These are phyloP conservation scores for Metschnikowia kofuensis DNA, from an alignment of 805 yeast genomes.

Conservation along the genomic window DNA sequence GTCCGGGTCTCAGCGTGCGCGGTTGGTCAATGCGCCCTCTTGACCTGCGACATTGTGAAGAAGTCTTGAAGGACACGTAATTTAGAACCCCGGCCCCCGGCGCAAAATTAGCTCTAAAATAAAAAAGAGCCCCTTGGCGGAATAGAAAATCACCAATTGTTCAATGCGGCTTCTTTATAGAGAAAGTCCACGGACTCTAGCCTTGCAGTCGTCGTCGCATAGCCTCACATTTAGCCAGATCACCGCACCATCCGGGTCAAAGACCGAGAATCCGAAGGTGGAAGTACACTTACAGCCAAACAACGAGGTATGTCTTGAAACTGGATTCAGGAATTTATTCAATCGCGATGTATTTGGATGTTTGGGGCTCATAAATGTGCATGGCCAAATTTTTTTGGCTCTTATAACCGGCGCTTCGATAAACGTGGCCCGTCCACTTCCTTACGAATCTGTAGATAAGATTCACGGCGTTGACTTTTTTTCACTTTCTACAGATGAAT, in stretches of 20 bases:
- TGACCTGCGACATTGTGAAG: not conserved
- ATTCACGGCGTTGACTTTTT: constrained; percentile 86
- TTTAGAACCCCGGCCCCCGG: too few relatives aligned
- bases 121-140: too few relatives aligned
- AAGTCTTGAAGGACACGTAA: too few relatives aligned
- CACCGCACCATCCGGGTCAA: constrained; percentile 2
- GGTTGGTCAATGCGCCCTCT: not conserved
- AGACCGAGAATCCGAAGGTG: constrained; percentile 29
- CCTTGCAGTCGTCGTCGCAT: constrained; percentile 16
- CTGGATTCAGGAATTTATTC: constrained; percentile 37
- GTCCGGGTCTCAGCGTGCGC: constrained; percentile 6
- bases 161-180: constrained; percentile 15
- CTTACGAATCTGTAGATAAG: constrained; percentile 73
- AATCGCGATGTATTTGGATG: constrained; percentile 56
- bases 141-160: too few relatives aligned
- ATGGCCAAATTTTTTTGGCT: constrained; percentile 66
- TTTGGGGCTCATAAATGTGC: constrained; percentile 75
- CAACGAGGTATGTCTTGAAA: constrained; percentile 32
- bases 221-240: constrained; percentile 16
- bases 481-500: constrained; percentile 63
- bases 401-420: constrained; percentile 68
- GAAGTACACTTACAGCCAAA: constrained; percentile 46
- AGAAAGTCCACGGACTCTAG: constrained; percentile 17
- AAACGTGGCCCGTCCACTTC: constrained; percentile 79
- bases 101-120: too few relatives aligned